Evolutionary conservation across 2,329 filamentous ascomycete species (phyloP).

Genomic region (Cercospora zeae-maydis): DNA sequence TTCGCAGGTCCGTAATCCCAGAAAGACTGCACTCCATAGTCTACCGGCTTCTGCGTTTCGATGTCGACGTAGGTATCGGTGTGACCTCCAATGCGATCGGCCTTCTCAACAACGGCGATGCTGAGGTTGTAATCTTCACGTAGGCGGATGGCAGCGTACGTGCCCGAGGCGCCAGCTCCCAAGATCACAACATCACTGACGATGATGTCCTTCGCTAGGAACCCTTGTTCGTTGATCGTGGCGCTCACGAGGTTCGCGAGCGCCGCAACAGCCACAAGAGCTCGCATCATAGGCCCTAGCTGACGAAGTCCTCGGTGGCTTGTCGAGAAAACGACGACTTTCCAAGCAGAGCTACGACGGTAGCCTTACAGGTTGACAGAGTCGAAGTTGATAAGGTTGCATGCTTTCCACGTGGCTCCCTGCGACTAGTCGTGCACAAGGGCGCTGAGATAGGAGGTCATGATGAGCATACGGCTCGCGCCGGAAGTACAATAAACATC

Average conservation of each 20-base stretch:
- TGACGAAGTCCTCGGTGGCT: too few species aligned
- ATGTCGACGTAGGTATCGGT: constrained; percentile 7
- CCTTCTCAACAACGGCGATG: constrained; percentile 16
- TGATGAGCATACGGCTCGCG: too few species aligned
- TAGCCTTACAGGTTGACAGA: too few species aligned
- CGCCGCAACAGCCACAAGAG: neutral
- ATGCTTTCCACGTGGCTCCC: too few species aligned
- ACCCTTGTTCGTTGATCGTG: neutral
- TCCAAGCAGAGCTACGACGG: too few species aligned
- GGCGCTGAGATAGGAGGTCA: too few species aligned
- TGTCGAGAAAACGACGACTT: too few species aligned
- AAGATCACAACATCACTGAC: constrained; percentile 17
- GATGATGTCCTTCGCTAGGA: neutral
- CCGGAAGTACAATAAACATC: too few species aligned
- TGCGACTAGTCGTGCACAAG: too few species aligned
- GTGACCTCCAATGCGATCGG: constrained; percentile 10
- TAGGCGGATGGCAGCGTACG: constrained; percentile 21
- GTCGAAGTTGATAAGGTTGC: too few species aligned
- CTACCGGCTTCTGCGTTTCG: neutral
- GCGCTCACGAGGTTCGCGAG: neutral
- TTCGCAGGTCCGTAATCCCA: constrained; percentile 7
- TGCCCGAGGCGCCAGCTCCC: constrained; percentile 20
- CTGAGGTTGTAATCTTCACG: constrained; percentile 16
- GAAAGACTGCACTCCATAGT: constrained; percentile 15
- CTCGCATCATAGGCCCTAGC: neutral